These are phyloP conservation scores for Cercospora zeae-maydis DNA, from an alignment of 2,329 filamentous ascomycete genomes.

Conservation along the genomic window DNA sequence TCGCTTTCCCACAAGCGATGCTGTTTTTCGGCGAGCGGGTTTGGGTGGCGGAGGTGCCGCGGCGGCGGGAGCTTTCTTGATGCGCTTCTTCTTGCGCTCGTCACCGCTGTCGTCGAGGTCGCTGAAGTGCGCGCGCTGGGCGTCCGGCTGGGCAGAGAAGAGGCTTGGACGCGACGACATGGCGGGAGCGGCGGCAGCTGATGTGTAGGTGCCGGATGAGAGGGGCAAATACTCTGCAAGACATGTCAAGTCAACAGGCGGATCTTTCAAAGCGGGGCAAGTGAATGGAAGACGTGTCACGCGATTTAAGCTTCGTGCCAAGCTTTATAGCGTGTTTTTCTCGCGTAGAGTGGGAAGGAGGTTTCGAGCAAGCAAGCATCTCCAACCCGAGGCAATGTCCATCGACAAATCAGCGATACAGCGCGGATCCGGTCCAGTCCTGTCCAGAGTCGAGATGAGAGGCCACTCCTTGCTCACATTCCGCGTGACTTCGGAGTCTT, in stretches of 20 bases:
- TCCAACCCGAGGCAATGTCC: background rate
- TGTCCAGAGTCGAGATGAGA: background rate
- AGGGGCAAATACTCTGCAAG: background rate
- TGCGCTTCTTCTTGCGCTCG: constrained; percentile 64
- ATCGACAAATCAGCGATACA: background rate
- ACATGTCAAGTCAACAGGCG: background rate
- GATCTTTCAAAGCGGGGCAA: background rate
- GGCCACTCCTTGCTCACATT: background rate
- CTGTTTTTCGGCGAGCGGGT: constrained; percentile 38
- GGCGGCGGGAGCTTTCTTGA: constrained; percentile 50
- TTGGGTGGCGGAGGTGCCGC: constrained; percentile 50
- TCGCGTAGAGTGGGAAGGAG: background rate
- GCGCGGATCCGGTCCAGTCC: background rate
- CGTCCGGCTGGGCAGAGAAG: background rate
- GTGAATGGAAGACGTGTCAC: constrained; percentile 2
- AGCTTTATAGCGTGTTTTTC: constrained; percentile 1
- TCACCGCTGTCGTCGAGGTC: constrained; percentile 54
- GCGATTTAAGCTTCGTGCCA: constrained; percentile 3
- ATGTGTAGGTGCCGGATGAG: background rate
- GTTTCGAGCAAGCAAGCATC: constrained; percentile 7
- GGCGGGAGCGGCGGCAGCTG: background rate
- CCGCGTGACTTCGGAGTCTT: too few species aligned
- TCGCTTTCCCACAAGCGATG: constrained; percentile 35
- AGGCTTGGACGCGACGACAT: constrained; percentile 4
- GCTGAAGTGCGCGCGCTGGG: constrained; percentile 3